phyloP scores from a whole-genome alignment of 495 filamentous ascomycete species.

The Penicillium flavigenum region DNA sequence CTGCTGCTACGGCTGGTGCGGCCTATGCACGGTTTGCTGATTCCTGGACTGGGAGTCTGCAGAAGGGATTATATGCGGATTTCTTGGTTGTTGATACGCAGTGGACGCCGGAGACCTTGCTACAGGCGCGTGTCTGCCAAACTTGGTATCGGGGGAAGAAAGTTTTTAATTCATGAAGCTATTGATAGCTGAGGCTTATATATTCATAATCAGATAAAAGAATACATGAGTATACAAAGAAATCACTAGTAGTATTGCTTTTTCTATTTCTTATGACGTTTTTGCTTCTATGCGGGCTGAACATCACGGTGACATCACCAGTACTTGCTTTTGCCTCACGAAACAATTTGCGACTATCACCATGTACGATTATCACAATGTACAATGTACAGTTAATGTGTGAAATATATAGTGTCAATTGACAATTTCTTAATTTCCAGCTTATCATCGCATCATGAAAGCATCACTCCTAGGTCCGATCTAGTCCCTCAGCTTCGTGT shows the following conservation, averaged over 20 bases:
- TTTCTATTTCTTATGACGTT: not conserved
- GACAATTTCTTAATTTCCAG: not conserved
- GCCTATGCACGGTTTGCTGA: slow-evolving; percentile 62
- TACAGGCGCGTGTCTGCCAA: slow-evolving; percentile 50
- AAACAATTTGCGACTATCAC: not conserved
- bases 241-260: not conserved
- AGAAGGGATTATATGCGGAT: slow-evolving; percentile 52
- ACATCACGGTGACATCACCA: slow-evolving; percentile 28
- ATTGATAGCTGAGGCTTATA: not conserved
- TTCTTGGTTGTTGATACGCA: slow-evolving; percentile 60
- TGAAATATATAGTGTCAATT: not conserved
- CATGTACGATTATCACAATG: not conserved
- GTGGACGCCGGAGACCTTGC: slow-evolving; percentile 52
- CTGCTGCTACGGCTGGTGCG: slow-evolving; percentile 54
- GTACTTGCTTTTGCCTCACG: not conserved
- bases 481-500: not conserved
- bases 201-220: not conserved
- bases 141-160: slow-evolving; percentile 58
- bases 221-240: not conserved
- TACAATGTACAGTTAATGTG: not conserved
- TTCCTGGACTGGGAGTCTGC: slow-evolving; percentile 50
- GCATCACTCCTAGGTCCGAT: not conserved
- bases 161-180: slow-evolving; percentile 19
- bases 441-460: not conserved
- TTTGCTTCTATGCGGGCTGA: slow-evolving; percentile 5